These are phyloP conservation scores for Butyriboletus loyo DNA, from an alignment of 768 basidiomycete genomes.

Conservation along the genomic window DNA sequence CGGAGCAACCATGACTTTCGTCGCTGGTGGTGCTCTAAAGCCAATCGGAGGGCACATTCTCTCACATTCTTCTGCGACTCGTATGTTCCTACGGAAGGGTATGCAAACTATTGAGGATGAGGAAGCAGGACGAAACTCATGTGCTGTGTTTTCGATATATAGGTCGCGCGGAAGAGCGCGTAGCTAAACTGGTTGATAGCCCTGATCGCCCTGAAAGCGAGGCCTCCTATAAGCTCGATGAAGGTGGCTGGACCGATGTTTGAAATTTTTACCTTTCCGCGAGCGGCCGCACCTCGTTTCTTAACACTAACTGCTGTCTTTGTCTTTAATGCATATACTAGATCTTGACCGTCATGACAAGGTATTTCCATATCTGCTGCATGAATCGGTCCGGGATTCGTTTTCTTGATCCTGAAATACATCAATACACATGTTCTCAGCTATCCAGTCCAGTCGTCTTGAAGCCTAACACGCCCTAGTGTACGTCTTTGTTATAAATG, in stretches of 20 bases:
- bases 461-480: not conserved
- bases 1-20: constrained; percentile 93
- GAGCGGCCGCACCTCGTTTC: not conserved
- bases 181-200: constrained; percentile 87
- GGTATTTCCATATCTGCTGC: not conserved
- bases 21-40: constrained; percentile 89
- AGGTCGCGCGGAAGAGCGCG: constrained; percentile 90
- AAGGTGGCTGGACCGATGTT: constrained; percentile 87
- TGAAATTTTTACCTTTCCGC: constrained; percentile 33
- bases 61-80: constrained; percentile 83
- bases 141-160: not conserved
- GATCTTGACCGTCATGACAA: not conserved
- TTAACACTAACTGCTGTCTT: not conserved
- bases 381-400: not conserved
- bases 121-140: not conserved
- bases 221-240: constrained; percentile 87
- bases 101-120: constrained; percentile 2
- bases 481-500: not conserved
- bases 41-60: constrained; percentile 89
- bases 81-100: constrained; percentile 89
- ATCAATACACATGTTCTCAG: not conserved
- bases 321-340: not conserved
- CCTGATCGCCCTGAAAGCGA: constrained; percentile 88
- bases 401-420: not conserved
- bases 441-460: not conserved